These are phyloP conservation scores for Hypoxylon sp. DNA, from an alignment of 2,329 filamentous ascomycete genomes.

Conservation along the genomic window DNA sequence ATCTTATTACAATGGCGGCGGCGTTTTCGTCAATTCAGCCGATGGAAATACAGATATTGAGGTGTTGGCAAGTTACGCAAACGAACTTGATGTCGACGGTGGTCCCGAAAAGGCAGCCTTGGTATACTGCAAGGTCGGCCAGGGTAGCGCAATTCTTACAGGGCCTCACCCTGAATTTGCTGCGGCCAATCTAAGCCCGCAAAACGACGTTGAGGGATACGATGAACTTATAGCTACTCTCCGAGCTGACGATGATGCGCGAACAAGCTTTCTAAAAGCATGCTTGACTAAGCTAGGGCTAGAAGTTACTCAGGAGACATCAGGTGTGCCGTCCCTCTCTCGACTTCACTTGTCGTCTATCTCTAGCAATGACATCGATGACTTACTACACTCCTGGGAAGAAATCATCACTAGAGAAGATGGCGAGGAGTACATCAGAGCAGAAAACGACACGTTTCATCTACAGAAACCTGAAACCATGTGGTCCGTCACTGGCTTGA, in stretches of 20 bases:
- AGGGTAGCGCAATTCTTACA: slow-evolving; percentile 83
- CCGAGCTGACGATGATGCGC: slow-evolving; percentile 74
- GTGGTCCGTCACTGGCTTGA: slow-evolving; percentile 69
- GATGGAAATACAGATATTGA: slow-evolving; percentile 76
- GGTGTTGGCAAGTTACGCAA: slow-evolving; percentile 83
- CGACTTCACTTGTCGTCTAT: slow-evolving; percentile 83
- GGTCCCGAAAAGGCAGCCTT: slow-evolving; percentile 82
- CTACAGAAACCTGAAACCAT: slow-evolving; percentile 75
- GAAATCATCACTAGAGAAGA: slow-evolving; percentile 76
- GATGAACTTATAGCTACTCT: slow-evolving; percentile 76
- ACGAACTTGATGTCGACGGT: slow-evolving; percentile 80
- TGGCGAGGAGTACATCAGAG: slow-evolving; percentile 79
- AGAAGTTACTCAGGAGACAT: slow-evolving; percentile 77
- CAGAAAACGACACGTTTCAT: slow-evolving; percentile 85
- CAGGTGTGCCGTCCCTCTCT: slow-evolving; percentile 82
- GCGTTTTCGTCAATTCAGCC: slow-evolving; percentile 85
- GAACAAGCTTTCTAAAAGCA: slow-evolving; percentile 81
- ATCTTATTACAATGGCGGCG: slow-evolving; percentile 94
- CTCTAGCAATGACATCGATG: slow-evolving; percentile 72
- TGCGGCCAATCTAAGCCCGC: slow-evolving; percentile 78
- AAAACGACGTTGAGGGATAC: slow-evolving; percentile 77
- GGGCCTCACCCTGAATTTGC: slow-evolving; percentile 97
- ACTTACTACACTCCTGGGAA: slow-evolving; percentile 74
- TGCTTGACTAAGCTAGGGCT: slow-evolving; percentile 85
- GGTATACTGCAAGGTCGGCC: slow-evolving; percentile 84